Evolutionary conservation across 352 stramenopile genomes (phyloP).

Genomic region (Pythium dissotocum): DNA sequence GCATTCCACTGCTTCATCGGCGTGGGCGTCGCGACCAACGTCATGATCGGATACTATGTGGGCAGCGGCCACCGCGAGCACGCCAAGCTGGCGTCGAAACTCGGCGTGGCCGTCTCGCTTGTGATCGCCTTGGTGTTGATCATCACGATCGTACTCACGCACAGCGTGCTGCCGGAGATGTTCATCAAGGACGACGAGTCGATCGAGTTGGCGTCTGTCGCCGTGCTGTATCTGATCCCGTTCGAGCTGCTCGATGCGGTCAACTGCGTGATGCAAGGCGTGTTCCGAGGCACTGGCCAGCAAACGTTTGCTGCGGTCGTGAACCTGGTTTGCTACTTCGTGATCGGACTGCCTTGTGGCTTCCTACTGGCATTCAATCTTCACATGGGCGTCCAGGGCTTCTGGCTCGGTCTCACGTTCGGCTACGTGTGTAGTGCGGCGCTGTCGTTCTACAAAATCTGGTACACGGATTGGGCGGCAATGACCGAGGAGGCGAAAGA

Average conservation of each 20-base stretch:
- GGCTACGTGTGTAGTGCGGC: constrained; percentile 57
- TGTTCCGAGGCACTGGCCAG: constrained; percentile 66
- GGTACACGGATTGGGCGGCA: constrained; percentile 49
- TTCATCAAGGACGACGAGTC: constrained; percentile 67
- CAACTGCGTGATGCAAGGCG: constrained; percentile 75
- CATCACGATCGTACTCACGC: constrained; percentile 43
- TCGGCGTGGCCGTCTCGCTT: constrained; percentile 67
- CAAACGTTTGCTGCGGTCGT: constrained; percentile 56
- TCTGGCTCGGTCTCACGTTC: constrained; percentile 67
- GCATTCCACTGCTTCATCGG: constrained; percentile 82
- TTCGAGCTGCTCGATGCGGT: constrained; percentile 70
- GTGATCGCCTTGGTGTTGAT: constrained; percentile 43
- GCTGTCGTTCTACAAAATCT: constrained; percentile 67
- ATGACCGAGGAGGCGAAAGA: constrained; percentile 42
- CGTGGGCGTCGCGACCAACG: constrained; percentile 75
- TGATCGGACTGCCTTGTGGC: constrained; percentile 62
- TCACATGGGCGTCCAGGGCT: constrained; percentile 59
- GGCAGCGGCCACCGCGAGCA: constrained; percentile 80
- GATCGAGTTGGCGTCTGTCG: constrained; percentile 33
- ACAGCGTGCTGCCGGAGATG: constrained; percentile 49
- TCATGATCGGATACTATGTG: constrained; percentile 81
- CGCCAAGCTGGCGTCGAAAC: constrained; percentile 71
- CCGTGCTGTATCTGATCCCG: constrained; percentile 57
- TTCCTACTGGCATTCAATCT: constrained; percentile 61
- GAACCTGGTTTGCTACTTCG: constrained; percentile 73